A percentile compares a stretch with the other conserved stretches of the same genome.
phyloP scores from a whole-genome alignment of 2,329 filamentous ascomycete species.

The Diaporthe vexans region DNA sequence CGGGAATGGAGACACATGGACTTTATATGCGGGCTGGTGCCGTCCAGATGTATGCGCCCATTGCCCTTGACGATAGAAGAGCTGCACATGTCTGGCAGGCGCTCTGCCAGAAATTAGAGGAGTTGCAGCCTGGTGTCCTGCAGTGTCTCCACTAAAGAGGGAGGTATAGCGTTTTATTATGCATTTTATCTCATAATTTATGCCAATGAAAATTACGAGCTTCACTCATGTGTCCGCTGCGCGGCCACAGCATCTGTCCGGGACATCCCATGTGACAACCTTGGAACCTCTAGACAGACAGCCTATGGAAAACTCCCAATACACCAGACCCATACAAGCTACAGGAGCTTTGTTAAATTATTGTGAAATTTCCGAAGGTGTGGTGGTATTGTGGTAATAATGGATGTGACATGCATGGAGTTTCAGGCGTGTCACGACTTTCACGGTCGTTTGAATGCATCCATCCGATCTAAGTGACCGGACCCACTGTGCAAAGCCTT shows the following conservation, averaged over 20 bases:
- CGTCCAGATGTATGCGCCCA: slow-evolving; percentile 39
- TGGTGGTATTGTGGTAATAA: no score
- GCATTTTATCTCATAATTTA: neutral
- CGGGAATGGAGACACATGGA: slow-evolving; percentile 42
- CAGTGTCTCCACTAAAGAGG: slow-evolving; percentile 14
- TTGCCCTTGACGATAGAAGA: slow-evolving; percentile 39
- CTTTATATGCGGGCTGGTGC: slow-evolving; percentile 42
- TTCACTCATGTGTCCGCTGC: no score
- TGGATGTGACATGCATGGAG: neutral
- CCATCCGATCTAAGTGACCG: no score
- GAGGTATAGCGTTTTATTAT: neutral
- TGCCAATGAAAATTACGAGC: neutral
- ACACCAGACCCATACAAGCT: no score
- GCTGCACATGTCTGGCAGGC: slow-evolving; percentile 38
- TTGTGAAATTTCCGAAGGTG: no score
- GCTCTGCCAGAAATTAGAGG: slow-evolving; percentile 11
- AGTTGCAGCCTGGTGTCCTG: slow-evolving; percentile 34
- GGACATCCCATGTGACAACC: no score
- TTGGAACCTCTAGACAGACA: no score
- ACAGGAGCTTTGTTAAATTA: no score
- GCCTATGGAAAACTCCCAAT: no score
- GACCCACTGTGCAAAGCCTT: neutral
- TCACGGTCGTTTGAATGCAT: neutral
- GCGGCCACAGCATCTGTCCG: no score
- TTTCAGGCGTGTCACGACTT: neutral